Conservation (phyloP, 768 basidiomycete species). For the Suillus fuscotomentosus region DNA sequence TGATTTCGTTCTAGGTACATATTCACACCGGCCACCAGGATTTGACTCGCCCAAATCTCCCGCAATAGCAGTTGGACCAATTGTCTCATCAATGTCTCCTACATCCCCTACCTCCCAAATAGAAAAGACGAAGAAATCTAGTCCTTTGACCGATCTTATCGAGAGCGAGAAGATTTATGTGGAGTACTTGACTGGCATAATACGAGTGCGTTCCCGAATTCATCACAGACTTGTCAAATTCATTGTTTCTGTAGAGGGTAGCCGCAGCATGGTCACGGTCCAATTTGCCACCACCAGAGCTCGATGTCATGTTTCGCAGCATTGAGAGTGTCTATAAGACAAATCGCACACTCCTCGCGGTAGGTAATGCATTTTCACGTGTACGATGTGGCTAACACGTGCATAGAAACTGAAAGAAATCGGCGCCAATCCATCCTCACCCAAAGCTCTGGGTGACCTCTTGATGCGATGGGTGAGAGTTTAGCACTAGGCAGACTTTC, state of each 20-base stretch:
- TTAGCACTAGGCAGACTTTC: conserved; percentile 6
- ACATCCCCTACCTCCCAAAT: conserved; percentile 32
- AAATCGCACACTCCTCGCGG: conserved; percentile 76
- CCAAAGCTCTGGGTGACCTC: conserved; percentile 91
- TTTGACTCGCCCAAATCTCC: conserved; percentile 23
- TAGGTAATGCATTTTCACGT: conserved; percentile 26
- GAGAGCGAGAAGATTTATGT: conserved; percentile 94
- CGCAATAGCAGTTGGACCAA: conserved; percentile 16
- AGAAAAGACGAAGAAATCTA: conserved; percentile 60
- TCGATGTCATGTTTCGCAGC: conserved; percentile 93
- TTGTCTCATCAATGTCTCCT: conserved; percentile 11
- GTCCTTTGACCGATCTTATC: conserved; percentile 89
- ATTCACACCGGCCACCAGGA: conserved; percentile 20
- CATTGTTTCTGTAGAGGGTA: conserved; percentile 65
- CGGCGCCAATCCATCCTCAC: conserved; percentile 87
- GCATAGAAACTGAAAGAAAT: conserved; percentile 90
- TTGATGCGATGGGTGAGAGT: conserved; percentile 92
- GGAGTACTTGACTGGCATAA: conserved; percentile 84
- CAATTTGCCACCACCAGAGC: conserved; percentile 88
- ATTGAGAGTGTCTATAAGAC: conserved; percentile 93
- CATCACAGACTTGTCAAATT: conserved; percentile 12
- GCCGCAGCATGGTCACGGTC: conserved; percentile 97
- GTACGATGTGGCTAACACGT: conserved; percentile 12
- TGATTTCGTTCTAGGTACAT: conserved; percentile 2
- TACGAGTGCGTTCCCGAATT: conserved; percentile 61